Evolutionary conservation across 805 yeast species (phyloP), one percentile per base, ranked within the genome.

Genomic region (Ogataea pini): DNA sequence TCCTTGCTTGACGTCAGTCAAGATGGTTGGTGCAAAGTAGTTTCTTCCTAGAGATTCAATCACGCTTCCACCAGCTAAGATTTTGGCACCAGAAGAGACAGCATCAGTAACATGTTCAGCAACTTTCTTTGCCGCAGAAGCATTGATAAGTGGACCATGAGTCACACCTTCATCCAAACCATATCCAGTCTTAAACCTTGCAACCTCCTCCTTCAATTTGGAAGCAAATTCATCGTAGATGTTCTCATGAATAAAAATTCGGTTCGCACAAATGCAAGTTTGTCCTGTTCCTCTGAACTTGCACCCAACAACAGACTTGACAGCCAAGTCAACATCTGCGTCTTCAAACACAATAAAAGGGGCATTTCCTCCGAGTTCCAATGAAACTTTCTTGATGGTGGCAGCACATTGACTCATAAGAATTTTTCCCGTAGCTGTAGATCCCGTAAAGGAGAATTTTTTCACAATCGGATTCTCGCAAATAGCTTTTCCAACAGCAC

Each of bases 321-420:
- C 80, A 0, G 92, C 92, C 33, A 71, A 67, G 49, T 80, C 85
- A 17, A 86, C 55, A 51, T 84, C 80, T 8, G 89, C 89, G 61
- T 85, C 91, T 44, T 83, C 82, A 64, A 86, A 86, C 2, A 86
- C 83, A 47, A 86, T 77, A 56, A 85, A 79, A 3, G 94, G 91
- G 14, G 92, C 89, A 65, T 86, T 86, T 27, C 94, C 94, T 29
- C 94, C 92, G 36, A 86, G 74, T 67, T 86, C 92, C 62, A 86
- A 72, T 2, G 89, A 80, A 43, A 83, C 68, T 63, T 85, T 86
- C 72, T 86, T 86, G 59, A 86, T 71, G 1, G 87, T 77, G 16
- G 80, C 71, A 4, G 81, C 61, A 6, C 85, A 74, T 62, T 83
- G 89, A 42, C 67, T 62, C 83, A 83, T 80, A 46, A 86, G 73